Evolutionary conservation across 805 yeast species (phyloP).

Genomic region (Saccharomycodes ludwigii): DNA sequence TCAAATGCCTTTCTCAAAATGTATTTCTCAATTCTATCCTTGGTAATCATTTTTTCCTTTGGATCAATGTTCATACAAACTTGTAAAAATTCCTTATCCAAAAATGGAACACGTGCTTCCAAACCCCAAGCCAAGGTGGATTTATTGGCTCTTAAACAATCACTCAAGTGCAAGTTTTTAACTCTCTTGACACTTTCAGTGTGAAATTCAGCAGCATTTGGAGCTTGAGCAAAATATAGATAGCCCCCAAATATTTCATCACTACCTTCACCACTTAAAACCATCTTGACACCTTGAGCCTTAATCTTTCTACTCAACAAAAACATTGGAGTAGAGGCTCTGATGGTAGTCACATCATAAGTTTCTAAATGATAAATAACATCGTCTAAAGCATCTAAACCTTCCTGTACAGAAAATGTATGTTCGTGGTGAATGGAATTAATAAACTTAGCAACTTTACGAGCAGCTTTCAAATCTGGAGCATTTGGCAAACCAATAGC

Average conservation of each 20-base stretch:
- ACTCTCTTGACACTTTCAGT: conserved; percentile 91
- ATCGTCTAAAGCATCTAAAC: conserved; percentile 88
- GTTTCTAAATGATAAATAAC: conserved; percentile 95
- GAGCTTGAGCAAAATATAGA: conserved; percentile 94
- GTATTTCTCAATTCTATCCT: conserved; percentile 87
- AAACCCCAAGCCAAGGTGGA: conserved; percentile 99
- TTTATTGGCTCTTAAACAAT: conserved; percentile 97
- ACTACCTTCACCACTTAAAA: conserved; percentile 95
- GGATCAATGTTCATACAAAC: conserved; percentile 93
- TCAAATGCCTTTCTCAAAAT: conserved; percentile 95
- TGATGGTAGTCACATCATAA: conserved; percentile 94
- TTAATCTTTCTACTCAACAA: conserved; percentile 89
- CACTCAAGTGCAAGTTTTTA: conserved; percentile 93
- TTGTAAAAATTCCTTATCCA: conserved; percentile 86
- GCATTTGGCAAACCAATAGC: conserved; percentile 97
- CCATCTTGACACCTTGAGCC: conserved; percentile 99
- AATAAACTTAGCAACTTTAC: conserved; percentile 89
- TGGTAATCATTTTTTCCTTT: conserved; percentile 72
- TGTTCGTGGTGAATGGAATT: conserved; percentile 97
- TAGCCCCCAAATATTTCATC: conserved; percentile 99
- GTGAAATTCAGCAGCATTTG: conserved; percentile 87
- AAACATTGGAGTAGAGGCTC: conserved; percentile 99
- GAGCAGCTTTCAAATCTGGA: conserved; percentile 94
- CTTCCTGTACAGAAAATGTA: conserved; percentile 93
- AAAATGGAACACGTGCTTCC: conserved; percentile 98